These are phyloP conservation scores for Sporothrix humicola DNA, from an alignment of 2,329 filamentous ascomycete genomes.

Conservation along the genomic window DNA sequence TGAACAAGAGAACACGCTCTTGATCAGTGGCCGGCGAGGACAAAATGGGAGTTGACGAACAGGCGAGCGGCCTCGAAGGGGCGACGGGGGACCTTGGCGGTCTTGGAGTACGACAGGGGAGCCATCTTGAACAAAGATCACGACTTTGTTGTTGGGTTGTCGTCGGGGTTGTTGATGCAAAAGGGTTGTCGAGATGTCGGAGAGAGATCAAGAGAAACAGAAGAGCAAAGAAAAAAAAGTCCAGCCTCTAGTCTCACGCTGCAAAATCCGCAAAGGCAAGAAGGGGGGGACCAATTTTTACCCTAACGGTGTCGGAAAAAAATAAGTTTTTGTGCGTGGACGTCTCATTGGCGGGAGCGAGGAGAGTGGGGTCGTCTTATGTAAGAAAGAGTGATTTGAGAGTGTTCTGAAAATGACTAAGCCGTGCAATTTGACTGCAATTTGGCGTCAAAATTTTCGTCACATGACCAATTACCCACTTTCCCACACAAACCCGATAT, in stretches of 20 bases:
- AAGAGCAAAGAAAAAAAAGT: constrained; percentile 14
- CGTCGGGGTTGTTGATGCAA: constrained; percentile 32
- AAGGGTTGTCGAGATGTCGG: neutral
- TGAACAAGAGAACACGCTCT: constrained; percentile 91
- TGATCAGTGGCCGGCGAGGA: constrained; percentile 76
- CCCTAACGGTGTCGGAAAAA: constrained; percentile 35
- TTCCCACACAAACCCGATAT: constrained; percentile 35
- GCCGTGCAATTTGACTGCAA: neutral
- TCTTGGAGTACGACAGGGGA: constrained; percentile 90
- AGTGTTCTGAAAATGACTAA: neutral
- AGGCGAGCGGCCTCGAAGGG: constrained; percentile 99
- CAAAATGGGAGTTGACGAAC: constrained; percentile 69
- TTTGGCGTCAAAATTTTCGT: neutral
- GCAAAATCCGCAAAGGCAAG: constrained; percentile 21
- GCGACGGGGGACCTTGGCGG: constrained; percentile 93
- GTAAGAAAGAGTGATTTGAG: neutral
- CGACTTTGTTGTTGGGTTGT: constrained; percentile 31
- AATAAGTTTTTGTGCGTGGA: constrained; percentile 33
- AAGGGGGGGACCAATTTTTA: constrained; percentile 26
- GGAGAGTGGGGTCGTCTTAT: neutral
- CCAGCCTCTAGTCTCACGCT: neutral
- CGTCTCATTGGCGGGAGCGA: neutral
- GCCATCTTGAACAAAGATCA: constrained; percentile 41
- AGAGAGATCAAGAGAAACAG: constrained; percentile 22
- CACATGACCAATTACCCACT: constrained; percentile 32